Conservation (phyloP, 2,329 filamentous ascomycete species). For the Onygenales sp. region DNA sequence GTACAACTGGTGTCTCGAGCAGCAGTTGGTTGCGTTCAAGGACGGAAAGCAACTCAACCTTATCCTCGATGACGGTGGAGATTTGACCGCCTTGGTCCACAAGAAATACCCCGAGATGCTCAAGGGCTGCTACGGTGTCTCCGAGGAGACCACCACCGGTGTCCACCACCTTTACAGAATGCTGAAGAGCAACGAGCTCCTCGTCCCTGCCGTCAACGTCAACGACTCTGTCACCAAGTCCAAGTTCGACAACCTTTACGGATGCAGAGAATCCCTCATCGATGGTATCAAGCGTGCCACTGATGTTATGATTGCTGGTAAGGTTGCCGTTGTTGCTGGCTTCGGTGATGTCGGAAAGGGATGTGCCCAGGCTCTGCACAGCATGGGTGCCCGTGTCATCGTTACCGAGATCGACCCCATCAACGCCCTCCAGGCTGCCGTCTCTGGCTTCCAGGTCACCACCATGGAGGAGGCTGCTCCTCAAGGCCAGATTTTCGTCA, state of each 20-base stretch:
- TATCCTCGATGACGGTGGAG: slow-evolving; percentile 97
- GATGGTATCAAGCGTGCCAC: slow-evolving; percentile 99
- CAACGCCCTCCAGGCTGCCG: slow-evolving; percentile 97
- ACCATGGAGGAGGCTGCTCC: slow-evolving; percentile 95
- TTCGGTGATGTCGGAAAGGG: slow-evolving; percentile 99
- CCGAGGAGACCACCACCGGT: slow-evolving; percentile 98
- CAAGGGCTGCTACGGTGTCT: slow-evolving; percentile 95
- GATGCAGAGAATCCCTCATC: slow-evolving; percentile 95
- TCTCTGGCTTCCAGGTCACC: slow-evolving; percentile 92
- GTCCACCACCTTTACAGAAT: slow-evolving; percentile 99
- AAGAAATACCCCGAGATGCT: slow-evolving; percentile 98
- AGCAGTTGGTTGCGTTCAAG: slow-evolving; percentile 96
- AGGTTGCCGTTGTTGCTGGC: slow-evolving; percentile 94
- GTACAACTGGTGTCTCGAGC: slow-evolving; percentile 99
- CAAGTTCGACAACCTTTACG: slow-evolving; percentile 99
- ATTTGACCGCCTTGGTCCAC: slow-evolving; percentile 93
- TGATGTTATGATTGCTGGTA: slow-evolving; percentile 99
- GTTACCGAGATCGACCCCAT: slow-evolving; percentile 98
- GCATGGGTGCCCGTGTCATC: slow-evolving; percentile 94
- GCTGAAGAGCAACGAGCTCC: slow-evolving; percentile 82
- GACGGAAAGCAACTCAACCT: slow-evolving; percentile 94
- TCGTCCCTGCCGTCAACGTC: slow-evolving; percentile 96
- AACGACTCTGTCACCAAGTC: slow-evolving; percentile 99
- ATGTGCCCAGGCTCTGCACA: slow-evolving; percentile 88
- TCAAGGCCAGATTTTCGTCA: slow-evolving; percentile 94